Evolutionary conservation across 2,329 filamentous ascomycete genomes (phyloP).

Genomic region (Myriosclerotinia curreyana): DNA sequence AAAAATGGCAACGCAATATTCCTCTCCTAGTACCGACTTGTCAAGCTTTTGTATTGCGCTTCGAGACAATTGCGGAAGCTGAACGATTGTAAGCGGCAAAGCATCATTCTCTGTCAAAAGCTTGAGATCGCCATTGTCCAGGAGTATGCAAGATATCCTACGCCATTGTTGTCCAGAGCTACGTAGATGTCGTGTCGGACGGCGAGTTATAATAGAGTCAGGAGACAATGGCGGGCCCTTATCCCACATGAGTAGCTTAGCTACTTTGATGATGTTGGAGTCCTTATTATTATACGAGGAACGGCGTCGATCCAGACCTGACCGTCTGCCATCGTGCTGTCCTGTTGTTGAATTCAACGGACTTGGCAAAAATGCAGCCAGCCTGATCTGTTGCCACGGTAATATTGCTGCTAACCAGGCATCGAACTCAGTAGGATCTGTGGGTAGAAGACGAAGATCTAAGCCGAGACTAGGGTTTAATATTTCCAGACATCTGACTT

Average conservation of each 20-base stretch:
- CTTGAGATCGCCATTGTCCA: conserved; percentile 93
- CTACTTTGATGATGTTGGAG: conserved; percentile 88
- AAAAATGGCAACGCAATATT: conserved; percentile 93
- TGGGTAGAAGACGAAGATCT: conserved; percentile 64
- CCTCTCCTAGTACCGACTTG: conserved; percentile 83
- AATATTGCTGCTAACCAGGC: conserved; percentile 77
- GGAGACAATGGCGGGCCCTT: conserved; percentile 58
- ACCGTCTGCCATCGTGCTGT: conserved; percentile 32
- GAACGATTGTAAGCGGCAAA: conserved; percentile 75
- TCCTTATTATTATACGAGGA: conserved; percentile 66
- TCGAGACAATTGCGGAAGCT: conserved; percentile 82
- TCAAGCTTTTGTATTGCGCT: conserved; percentile 90
- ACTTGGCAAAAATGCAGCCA: conserved; percentile 35
- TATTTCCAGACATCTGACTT: conserved; percentile 53
- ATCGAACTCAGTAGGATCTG: conserved; percentile 65
- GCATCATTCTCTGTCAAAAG: conserved; percentile 84
- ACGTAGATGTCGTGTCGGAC: conserved; percentile 56
- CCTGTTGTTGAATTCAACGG: conserved; percentile 26
- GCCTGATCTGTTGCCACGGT: conserved; percentile 75
- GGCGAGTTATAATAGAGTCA: conserved; percentile 49
- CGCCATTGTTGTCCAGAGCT: conserved; percentile 67
- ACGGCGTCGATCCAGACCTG: conserved; percentile 42
- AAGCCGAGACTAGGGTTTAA: conserved; percentile 52
- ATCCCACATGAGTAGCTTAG: conserved; percentile 88
- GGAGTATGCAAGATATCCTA: conserved; percentile 84